These are phyloP conservation scores for Citrus unshiu DNA, from an alignment of 345 rosid genomes.

Conservation along the genomic window DNA sequence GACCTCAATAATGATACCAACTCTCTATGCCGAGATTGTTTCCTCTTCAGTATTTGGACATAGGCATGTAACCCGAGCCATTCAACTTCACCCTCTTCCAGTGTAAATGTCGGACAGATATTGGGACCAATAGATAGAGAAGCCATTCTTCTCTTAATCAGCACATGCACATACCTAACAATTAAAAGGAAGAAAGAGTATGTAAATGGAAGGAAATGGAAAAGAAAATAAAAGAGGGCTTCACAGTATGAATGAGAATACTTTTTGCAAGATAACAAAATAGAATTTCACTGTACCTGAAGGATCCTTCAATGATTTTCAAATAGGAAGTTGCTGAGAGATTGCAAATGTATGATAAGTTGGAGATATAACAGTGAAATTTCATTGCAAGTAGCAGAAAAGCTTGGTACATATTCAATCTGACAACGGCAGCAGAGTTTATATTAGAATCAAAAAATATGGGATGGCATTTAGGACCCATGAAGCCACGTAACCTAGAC, in stretches of 20 bases:
- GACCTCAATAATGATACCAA: slow-evolving; percentile 42
- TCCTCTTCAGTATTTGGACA: slow-evolving; percentile 52
- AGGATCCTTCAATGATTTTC: slow-evolving; percentile 43
- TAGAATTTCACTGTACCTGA: slow-evolving; percentile 39
- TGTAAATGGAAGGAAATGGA: background rate
- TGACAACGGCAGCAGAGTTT: slow-evolving; percentile 57
- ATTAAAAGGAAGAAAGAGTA: background rate
- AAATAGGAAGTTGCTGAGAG: slow-evolving; percentile 28
- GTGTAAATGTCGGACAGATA: slow-evolving; percentile 34
- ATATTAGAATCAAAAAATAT: slow-evolving; percentile 74
- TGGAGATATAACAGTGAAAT: slow-evolving; percentile 60
- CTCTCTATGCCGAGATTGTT: slow-evolving; percentile 51
- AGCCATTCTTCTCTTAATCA: slow-evolving; percentile 51
- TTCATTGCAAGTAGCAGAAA: slow-evolving; percentile 84
- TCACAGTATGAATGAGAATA: background rate
- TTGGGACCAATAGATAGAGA: slow-evolving; percentile 21
- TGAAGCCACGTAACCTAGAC: slow-evolving; percentile 44
- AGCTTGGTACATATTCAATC: slow-evolving; percentile 78
- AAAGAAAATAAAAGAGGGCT: background rate
- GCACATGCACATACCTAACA: slow-evolving; percentile 50
- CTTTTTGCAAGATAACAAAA: background rate
- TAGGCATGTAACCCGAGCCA: slow-evolving; percentile 80
- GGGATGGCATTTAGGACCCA: slow-evolving; percentile 79
- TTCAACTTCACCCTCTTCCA: slow-evolving; percentile 52
- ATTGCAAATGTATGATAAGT: slow-evolving; percentile 51